Evolutionary conservation across 225 moss, liverwort and hornwort species (phyloP), one percentile per base, ranked within the genome.

Genomic region (Rhytidiadelphus loreus): DNA sequence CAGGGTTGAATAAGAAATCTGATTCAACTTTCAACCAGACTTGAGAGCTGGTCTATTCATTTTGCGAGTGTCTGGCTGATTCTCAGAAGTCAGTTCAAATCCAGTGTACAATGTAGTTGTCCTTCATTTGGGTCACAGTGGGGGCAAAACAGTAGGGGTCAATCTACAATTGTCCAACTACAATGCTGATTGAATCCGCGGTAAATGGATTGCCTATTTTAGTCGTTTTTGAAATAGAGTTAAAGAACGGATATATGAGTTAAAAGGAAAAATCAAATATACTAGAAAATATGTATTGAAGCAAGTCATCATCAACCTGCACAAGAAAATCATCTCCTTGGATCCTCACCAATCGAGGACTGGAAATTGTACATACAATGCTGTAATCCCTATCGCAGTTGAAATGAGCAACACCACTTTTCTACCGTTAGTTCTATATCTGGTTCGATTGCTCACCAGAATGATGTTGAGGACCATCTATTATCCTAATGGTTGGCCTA

Each of bases 381-480:
- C 77, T 53, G 48, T 50, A 21, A 37, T 13, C 37, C 77, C 28
- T 32, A 39, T 43, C 32, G 66, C 63, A 78, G 55, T 63, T 64
- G 41, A 81, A 71, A 69, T 30, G 71, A 59, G 30, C 16, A 50
- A 55, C 12, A 25, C 7, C n/a, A 44, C 13, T 58, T 50, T 18
- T 46, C 41, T 59, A 46, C 63, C 23, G 25, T 33, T 64, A 23
- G 30, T 76, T 57, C 56, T 11, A 61, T 64, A 48, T 90, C 64
- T 65, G 55, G 26, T 85, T 84, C 57, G 69, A 85, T 90, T 73
- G 80, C 90, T 87, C 70, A 93, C 93, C 91, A 77, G 93, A 91
- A 87, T 91, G 91, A 74, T 91, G 68, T 80, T 93, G 91, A 85
- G 73, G 90, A 82, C 92, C 92, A 59, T 88, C 90, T 43, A 88